These are phyloP conservation scores for Byssothecium circinans DNA, from an alignment of 2,329 filamentous ascomycete species.

Conservation along the genomic window DNA sequence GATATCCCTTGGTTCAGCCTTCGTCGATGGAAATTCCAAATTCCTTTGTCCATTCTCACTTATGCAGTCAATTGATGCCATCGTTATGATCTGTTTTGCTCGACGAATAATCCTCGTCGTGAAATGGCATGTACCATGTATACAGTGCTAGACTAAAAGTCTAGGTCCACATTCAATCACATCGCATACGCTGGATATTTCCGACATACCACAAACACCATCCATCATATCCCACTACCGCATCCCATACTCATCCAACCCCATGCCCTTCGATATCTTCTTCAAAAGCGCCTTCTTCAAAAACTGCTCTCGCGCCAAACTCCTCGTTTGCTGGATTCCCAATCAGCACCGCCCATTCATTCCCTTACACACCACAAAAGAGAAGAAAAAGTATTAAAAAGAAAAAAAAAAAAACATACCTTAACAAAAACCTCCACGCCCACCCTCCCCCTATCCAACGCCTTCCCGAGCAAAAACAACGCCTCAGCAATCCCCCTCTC, in stretches of 20 bases:
- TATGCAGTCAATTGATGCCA: too few species aligned
- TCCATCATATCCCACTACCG: conserved; percentile 27
- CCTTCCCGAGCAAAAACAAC: conserved; percentile 77
- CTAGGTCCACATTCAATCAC: too few species aligned
- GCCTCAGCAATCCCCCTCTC: conserved; percentile 85
- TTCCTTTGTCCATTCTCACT: too few species aligned
- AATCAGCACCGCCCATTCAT: conserved; percentile 19
- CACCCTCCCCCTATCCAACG: conserved; percentile 72
- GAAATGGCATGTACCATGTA: too few species aligned
- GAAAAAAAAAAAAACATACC: conserved; percentile 45
- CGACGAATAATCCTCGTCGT: too few species aligned
- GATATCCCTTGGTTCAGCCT: too few species aligned
- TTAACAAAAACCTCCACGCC: conserved; percentile 74
- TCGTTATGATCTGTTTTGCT: too few species aligned
- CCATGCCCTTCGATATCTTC: conserved; percentile 79
- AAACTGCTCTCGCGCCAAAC: conserved; percentile 77
- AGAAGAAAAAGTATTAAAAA: background rate
- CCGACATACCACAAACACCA: too few species aligned
- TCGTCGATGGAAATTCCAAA: too few species aligned
- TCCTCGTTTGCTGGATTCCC: conserved; percentile 59
- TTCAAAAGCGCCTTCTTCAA: conserved; percentile 77
- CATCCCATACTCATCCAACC: conserved; percentile 53
- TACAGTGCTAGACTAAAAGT: too few species aligned
- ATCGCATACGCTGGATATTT: too few species aligned
- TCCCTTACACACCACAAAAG: background rate